These are phyloP conservation scores for Diutina catenulata DNA, from an alignment of 1,139 yeast genomes.

Conservation along the genomic window DNA sequence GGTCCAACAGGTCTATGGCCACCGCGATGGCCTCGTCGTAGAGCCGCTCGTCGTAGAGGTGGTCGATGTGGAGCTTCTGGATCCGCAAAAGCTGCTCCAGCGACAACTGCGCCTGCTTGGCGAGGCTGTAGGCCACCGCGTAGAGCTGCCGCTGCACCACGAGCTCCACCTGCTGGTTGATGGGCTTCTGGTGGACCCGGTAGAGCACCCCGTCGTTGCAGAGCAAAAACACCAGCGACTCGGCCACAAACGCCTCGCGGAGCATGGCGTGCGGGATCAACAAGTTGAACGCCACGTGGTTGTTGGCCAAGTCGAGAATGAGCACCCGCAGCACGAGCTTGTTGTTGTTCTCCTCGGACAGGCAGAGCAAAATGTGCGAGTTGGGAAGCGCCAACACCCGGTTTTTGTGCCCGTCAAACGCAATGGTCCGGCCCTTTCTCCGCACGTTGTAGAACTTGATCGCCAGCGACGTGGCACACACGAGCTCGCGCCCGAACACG, in stretches of 20 bases:
- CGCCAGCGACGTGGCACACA: slow-evolving; percentile 43
- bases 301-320: slow-evolving; percentile 57
- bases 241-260: slow-evolving; percentile 34
- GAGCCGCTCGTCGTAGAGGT: slow-evolving; percentile 53
- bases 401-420: slow-evolving; percentile 49
- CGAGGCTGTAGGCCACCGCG: slow-evolving; percentile 62
- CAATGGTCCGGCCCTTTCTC: slow-evolving; percentile 46
- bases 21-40: slow-evolving; percentile 59
- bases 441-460: slow-evolving; percentile 42
- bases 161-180: slow-evolving; percentile 57
- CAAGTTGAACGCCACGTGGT: slow-evolving; percentile 59
- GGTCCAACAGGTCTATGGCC: slow-evolving; percentile 36
- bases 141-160: slow-evolving; percentile 62
- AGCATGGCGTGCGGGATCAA: slow-evolving; percentile 54
- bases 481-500: slow-evolving; percentile 26
- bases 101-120: slow-evolving; percentile 34
- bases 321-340: slow-evolving; percentile 35
- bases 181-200: slow-evolving; percentile 52
- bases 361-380: slow-evolving; percentile 43
- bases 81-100: slow-evolving; percentile 34
- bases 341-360: slow-evolving; percentile 19
- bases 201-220: slow-evolving; percentile 71
- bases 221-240: slow-evolving; percentile 48
- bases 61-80: slow-evolving; percentile 60
- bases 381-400: slow-evolving; percentile 31